Conservation (phyloP, 768 basidiomycete genomes). For the Hygrocybe punicea region DNA sequence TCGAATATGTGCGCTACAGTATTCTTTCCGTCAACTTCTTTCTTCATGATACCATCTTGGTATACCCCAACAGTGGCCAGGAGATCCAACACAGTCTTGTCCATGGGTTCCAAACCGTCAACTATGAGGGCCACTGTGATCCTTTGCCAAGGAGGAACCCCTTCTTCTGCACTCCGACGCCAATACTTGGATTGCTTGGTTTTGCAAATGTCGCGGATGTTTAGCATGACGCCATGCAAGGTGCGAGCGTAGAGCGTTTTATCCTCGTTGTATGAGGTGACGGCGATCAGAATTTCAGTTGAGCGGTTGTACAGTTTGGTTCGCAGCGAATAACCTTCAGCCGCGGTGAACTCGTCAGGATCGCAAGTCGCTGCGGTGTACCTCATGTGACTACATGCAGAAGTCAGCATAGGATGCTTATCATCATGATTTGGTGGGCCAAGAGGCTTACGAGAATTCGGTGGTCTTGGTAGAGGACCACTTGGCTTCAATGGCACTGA, state of each 20-base stretch:
- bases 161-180: conserved; percentile 78
- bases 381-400: conserved; percentile 69
- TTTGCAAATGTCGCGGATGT: conserved; percentile 96
- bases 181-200: conserved; percentile 93
- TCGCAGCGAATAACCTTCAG: conserved; percentile 80
- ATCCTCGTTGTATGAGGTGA: conserved; percentile 92
- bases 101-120: conserved; percentile 92
- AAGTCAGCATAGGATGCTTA: neutral
- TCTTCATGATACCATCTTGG: conserved; percentile 95
- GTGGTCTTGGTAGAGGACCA: conserved; percentile 67
- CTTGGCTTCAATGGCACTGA: conserved; percentile 76
- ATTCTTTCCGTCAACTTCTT: conserved; percentile 82
- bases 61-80: conserved; percentile 89
- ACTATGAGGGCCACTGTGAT: conserved; percentile 88
- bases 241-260: conserved; percentile 80
- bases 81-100: conserved; percentile 89
- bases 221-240: conserved; percentile 92
- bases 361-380: conserved; percentile 92
- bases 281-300: conserved; percentile 91
- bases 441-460: conserved; percentile 79
- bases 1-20: conserved; percentile 95
- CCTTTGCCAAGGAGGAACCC: conserved; percentile 84
- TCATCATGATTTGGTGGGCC: neutral
- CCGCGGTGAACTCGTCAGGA: conserved; percentile 82
- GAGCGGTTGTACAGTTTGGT: conserved; percentile 81